These are phyloP conservation scores for Pulveroboletus sp. DNA, from an alignment of 1,284 basidiomycete species.

Conservation along the genomic window DNA sequence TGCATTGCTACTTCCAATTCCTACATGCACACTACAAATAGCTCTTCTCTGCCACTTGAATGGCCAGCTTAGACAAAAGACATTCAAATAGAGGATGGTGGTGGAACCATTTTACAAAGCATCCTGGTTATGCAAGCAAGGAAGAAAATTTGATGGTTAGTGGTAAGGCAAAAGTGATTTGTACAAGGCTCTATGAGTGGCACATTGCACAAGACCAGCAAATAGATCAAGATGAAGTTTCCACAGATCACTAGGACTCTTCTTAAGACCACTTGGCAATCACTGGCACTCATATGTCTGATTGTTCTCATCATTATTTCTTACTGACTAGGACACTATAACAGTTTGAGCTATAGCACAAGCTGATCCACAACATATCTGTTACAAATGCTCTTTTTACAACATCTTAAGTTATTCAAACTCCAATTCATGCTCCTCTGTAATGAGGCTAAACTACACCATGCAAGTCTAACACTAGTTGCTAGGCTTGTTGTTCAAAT, in stretches of 20 bases:
- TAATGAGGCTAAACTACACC: no score
- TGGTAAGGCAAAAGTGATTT: constrained; percentile 10
- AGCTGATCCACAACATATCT: no score
- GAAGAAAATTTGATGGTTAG: neutral
- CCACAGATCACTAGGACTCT: neutral
- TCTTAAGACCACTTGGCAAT: neutral
- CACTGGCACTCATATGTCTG: neutral
- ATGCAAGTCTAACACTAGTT: no score
- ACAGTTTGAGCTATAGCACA: neutral
- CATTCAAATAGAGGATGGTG: constrained; percentile 3
- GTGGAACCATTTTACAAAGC: constrained; percentile 3
- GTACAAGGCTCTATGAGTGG: neutral
- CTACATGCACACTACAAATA: no score
- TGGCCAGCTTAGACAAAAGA: neutral
- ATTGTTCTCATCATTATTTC: neutral
- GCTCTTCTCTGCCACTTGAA: neutral
- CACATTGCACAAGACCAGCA: neutral
- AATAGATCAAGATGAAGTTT: neutral
- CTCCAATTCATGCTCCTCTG: no score
- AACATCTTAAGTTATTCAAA: no score
- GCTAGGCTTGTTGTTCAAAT: no score
- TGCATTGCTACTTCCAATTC: no score
- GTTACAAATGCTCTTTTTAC: no score
- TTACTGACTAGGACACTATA: neutral
- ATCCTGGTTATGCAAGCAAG: constrained; percentile 5